These are phyloP conservation scores for Calonectria hongkongensis DNA, from an alignment of 2,329 filamentous ascomycete genomes.

Conservation along the genomic window DNA sequence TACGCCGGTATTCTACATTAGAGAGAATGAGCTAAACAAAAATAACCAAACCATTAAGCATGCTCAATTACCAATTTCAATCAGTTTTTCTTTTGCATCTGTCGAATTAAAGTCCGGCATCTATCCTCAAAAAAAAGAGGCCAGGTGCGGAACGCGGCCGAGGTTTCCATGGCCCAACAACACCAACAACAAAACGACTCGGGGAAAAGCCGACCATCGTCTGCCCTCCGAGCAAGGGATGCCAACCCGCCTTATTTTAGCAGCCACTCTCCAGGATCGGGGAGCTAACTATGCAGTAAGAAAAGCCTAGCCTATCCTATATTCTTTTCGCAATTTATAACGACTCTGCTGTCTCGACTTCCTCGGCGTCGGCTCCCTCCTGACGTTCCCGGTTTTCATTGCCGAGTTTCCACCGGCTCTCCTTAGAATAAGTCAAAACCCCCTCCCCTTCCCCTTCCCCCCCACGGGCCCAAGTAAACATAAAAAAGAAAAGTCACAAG, in stretches of 20 bases:
- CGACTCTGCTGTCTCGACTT: background rate
- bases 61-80: background rate
- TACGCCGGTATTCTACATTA: too few species aligned
- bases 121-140: background rate
- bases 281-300: background rate
- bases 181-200: too few species aligned
- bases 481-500: background rate
- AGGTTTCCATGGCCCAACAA: background rate
- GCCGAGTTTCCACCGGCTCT: conserved; percentile 9
- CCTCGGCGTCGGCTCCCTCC: background rate
- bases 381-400: background rate
- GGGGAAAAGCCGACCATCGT: background rate
- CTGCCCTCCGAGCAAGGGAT: background rate
- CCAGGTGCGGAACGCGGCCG: background rate
- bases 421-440: background rate
- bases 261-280: background rate
- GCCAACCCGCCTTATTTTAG: conserved; percentile 5
- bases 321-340: background rate
- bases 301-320: background rate
- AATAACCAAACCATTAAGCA: too few species aligned
- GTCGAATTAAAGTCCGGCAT: background rate
- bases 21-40: too few species aligned
- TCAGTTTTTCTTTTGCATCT: background rate
- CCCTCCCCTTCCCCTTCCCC: too few species aligned
- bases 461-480: background rate